Conservation (phyloP, 352 stramenopile species). For the Phytopythium litorale region DNA sequence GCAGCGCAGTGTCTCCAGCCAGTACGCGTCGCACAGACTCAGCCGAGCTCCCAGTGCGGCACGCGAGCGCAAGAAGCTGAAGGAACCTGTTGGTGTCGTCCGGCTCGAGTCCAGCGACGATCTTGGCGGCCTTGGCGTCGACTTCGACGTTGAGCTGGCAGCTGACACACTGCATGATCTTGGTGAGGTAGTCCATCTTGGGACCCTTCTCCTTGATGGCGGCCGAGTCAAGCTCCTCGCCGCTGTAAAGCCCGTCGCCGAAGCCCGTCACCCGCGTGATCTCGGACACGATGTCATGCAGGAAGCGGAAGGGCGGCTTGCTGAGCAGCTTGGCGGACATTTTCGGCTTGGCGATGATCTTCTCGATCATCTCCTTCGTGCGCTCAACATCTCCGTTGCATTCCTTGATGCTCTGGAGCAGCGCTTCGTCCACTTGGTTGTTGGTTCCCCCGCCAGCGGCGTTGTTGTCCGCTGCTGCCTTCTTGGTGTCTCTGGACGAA, state of each 20-base stretch:
- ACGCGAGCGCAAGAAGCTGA: slow-evolving; percentile 87
- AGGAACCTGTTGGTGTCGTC: slow-evolving; percentile 94
- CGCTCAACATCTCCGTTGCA: slow-evolving; percentile 76
- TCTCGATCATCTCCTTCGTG: slow-evolving; percentile 73
- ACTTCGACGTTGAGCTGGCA: slow-evolving; percentile 85
- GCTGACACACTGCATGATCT: slow-evolving; percentile 89
- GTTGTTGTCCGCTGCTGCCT: slow-evolving; percentile 37
- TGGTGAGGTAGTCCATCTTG: slow-evolving; percentile 90
- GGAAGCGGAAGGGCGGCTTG: slow-evolving; percentile 87
- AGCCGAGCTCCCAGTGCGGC: slow-evolving; percentile 51
- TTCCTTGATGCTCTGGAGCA: slow-evolving; percentile 54
- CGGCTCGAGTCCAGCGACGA: slow-evolving; percentile 90
- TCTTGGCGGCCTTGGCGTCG: slow-evolving; percentile 85
- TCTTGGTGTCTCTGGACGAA: slow-evolving; percentile 22
- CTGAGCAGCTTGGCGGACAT: slow-evolving; percentile 79
- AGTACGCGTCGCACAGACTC: slow-evolving; percentile 75
- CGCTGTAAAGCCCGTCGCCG: slow-evolving; percentile 77
- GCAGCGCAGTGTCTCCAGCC: slow-evolving; percentile 43
- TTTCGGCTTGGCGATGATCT: slow-evolving; percentile 82
- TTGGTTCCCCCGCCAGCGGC: slow-evolving; percentile 10
- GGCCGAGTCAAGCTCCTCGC: slow-evolving; percentile 87
- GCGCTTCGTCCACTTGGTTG: slow-evolving; percentile 31
- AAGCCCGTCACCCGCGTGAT: slow-evolving; percentile 80
- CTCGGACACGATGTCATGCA: slow-evolving; percentile 84
- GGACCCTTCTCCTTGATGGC: slow-evolving; percentile 92